Evolutionary conservation across 148 eudicot species (phyloP).

Genomic region (Mesembryanthemum crystallinum): DNA sequence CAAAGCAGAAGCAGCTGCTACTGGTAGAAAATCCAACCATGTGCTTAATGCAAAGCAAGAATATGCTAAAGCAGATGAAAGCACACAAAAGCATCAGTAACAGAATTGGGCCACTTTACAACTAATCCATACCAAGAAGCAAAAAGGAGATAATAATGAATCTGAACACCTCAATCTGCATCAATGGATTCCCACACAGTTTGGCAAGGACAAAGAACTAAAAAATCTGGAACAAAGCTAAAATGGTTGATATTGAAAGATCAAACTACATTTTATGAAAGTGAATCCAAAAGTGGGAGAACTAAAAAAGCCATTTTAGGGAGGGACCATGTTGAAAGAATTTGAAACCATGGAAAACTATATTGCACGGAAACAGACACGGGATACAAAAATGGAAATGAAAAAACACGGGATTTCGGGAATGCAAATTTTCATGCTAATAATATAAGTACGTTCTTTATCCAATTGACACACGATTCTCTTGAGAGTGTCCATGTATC

Average conservation of each 20-base stretch:
- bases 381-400: too few relatives aligned
- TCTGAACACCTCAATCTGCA: not conserved
- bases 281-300: not conserved
- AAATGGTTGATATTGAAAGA: not conserved
- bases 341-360: too few relatives aligned
- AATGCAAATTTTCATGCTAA: too few relatives aligned
- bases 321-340: not conserved
- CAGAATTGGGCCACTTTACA: slow-evolving; percentile 12
- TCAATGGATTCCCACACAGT: not conserved
- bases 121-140: not conserved
- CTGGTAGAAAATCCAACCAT: too few relatives aligned
- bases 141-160: slow-evolving; percentile 1
- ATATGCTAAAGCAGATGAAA: too few relatives aligned
- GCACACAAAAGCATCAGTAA: not conserved
- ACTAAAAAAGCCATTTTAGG: not conserved
- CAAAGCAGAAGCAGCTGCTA: too few relatives aligned
- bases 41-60: too few relatives aligned
- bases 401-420: too few relatives aligned
- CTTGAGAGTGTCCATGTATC: not conserved
- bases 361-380: too few relatives aligned
- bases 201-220: not conserved
- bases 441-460: too few relatives aligned
- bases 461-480: too few relatives aligned
- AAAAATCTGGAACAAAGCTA: not conserved
- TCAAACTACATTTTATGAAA: not conserved